Base-by-base conservation (phyloP, 345 rosid species). In the Pistacia vera region DNA sequence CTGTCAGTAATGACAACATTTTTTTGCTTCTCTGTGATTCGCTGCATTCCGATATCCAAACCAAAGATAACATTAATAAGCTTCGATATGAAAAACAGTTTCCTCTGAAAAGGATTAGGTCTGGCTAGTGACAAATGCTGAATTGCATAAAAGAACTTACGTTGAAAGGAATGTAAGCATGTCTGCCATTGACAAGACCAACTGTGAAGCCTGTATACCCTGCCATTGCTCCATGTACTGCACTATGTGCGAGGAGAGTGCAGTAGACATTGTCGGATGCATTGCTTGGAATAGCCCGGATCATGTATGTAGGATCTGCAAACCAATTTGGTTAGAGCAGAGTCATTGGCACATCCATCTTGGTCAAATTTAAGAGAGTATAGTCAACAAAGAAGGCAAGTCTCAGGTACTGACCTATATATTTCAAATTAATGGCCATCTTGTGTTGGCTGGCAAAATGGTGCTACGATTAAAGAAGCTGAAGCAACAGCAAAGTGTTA, bases 291-390 rank as follows among this genome's bases (percentile, higher is more conserved):
- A 92, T 78, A 59, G 97, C 95, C 33, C 93, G 90, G 81, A 93
- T 90, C 97, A 93, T 93, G 85, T 90, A 93, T 41, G 98, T 92
- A 36, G 98, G 97, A 84, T 93, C 98, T 93, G 91, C 79, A 75
- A 74, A 64, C 76, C 48, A 68, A 79, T 36, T 30, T 46, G 20
- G 28, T 65, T 67, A 63, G 78, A 41, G 61, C 60, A 81, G 41
- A 20, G 49, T 68, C 64, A 25, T 66, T 72, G 55, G 71, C 30
- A 77, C 22, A 75, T 18, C 73, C 66, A 68, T 33, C 54, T 78
- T 13, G 41, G 54, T 67, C 63, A 33, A 77, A 70, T 46, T 63
- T 76, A 17, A 65, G 33, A 60, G n/a, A 73, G 25, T 63, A 46
- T 6, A 3, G 72, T 16, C 30, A 65, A 66, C 6, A 61, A 61